These are phyloP conservation scores for Wallacemonas sp. DNA, from an alignment of 208 protist genomes.

Conservation along the genomic window DNA sequence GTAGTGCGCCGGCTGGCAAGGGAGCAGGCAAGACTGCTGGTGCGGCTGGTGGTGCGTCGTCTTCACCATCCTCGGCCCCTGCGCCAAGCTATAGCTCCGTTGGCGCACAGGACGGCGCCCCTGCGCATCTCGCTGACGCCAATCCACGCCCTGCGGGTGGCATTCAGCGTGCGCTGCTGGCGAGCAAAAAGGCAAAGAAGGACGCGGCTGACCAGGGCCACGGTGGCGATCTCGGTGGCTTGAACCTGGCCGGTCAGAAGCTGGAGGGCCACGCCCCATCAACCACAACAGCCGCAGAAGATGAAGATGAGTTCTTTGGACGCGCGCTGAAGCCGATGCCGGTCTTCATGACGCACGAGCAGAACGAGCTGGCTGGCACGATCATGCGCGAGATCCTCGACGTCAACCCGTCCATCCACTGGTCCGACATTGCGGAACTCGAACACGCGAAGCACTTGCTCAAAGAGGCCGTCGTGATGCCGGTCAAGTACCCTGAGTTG, in stretches of 20 bases:
- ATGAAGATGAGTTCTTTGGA: constrained; percentile 48
- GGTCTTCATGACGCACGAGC: constrained; percentile 70
- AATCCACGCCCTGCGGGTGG: constrained; percentile 17
- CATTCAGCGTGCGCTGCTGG: constrained; percentile 1
- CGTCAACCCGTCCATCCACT: constrained; percentile 86
- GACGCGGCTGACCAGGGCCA: neutral
- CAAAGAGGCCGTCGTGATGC: constrained; percentile 93
- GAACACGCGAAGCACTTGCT: constrained; percentile 93
- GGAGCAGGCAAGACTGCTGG: no score
- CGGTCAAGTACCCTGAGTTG: constrained; percentile 87
- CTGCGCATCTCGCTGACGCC: constrained; percentile 17
- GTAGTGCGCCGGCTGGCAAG: no score
- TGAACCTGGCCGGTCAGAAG: constrained; percentile 28
- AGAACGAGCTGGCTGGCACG: constrained; percentile 73
- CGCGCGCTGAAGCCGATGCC: constrained; percentile 75
- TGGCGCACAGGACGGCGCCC: constrained; percentile 18
- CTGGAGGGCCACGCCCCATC: constrained; percentile 14
- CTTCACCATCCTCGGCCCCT: neutral
- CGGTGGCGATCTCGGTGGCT: constrained; percentile 8
- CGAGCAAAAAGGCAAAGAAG: constrained; percentile 9
- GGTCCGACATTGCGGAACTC: constrained; percentile 92
- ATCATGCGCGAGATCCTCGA: constrained; percentile 89
- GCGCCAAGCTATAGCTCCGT: constrained; percentile 5
- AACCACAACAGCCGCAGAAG: neutral
- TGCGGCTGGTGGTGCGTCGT: constrained; percentile 8